phyloP scores from a whole-genome alignment of 2,329 filamentous ascomycete species.

The Xylaria sp. region DNA sequence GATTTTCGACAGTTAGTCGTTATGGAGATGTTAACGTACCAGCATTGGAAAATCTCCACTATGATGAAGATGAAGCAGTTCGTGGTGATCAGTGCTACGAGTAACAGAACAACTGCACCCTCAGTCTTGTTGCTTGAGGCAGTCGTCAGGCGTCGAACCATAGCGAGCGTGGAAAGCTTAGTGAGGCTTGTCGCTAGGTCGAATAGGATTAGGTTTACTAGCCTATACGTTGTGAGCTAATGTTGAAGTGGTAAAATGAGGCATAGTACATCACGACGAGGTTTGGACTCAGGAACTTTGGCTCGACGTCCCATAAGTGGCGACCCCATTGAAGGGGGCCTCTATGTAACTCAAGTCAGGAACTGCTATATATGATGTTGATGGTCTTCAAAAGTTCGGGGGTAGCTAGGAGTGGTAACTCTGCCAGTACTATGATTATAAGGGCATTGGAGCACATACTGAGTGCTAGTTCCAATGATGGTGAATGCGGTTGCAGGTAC shows the following conservation, averaged over 20 bases:
- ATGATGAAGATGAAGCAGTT: conserved; percentile 51
- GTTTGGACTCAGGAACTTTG: conserved; percentile 36
- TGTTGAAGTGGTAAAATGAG: background rate
- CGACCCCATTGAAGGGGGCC: conserved; percentile 46
- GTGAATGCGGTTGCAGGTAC: conserved; percentile 49
- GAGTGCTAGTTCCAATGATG: conserved; percentile 45
- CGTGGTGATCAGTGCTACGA: conserved; percentile 47
- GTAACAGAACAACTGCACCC: conserved; percentile 45
- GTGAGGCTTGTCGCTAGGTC: conserved; percentile 52
- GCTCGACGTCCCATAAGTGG: conserved; percentile 50
- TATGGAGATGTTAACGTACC: conserved; percentile 41
- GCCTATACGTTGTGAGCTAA: conserved; percentile 28
- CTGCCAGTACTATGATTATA: background rate
- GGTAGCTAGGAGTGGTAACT: background rate
- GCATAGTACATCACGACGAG: conserved; percentile 45
- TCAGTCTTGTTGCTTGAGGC: conserved; percentile 47
- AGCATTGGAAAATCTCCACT: conserved; percentile 53
- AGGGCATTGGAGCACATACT: conserved; percentile 18
- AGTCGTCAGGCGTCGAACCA: conserved; percentile 52
- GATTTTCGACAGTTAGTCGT: background rate
- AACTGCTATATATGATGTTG: background rate
- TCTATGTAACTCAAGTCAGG: background rate
- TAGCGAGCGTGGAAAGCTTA: conserved; percentile 55
- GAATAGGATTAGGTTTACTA: conserved; percentile 52
- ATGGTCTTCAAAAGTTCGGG: background rate